Base-by-base conservation (phyloP, 179 eudicot species). In the Silene coronaria region DNA sequence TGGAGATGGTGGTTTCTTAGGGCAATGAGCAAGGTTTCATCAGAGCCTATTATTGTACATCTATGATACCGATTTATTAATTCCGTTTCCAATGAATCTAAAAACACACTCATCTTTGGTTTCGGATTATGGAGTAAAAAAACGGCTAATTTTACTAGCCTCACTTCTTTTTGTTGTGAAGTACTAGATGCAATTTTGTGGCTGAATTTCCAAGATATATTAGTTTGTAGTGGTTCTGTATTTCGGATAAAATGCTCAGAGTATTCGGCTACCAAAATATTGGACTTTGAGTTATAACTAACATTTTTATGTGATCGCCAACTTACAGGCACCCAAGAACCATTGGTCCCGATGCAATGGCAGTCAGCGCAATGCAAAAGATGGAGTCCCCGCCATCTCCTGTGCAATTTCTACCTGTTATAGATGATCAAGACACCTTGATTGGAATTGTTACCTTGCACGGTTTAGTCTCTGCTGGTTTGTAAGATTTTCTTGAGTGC, bases 301-400 rank as follows among this genome's bases (percentile, higher is more conserved):
- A 46, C 24, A 27, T 13, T 48, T 55, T 74, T 22, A 45, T 24
- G 12, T 53, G 23, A 11, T 72, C 57, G n/a, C 55, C 45, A 42
- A 60, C 27, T 42, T 4, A 16, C 87, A 95, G 97, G 91, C 85
- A 78, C 19, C 99, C 99, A 2, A 88, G 99, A 81, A 92, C 88
- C 55, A 90, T 95, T 36, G 86, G 87, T 26, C 93, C 97, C 3
- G 92, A 90, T 45, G 89, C 93, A 72, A 91, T 96, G 97, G 99
- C 98, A 14, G 97, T 88, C 34, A 96, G 89, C 65, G 99, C 99
- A 67, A 96, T 96, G 98, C 85, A 90, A 84, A 93, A 82, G 87
- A 96, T 96, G 98, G 99, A 96, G 69, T 79, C 97, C 53, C 93
- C 99, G 11, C 99, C 98, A 51, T 96, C 98, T 26, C 97, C 99